Evolutionary conservation across 176 grass and related monocot genomes (phyloP).

Genomic region (Puya raimondii): DNA sequence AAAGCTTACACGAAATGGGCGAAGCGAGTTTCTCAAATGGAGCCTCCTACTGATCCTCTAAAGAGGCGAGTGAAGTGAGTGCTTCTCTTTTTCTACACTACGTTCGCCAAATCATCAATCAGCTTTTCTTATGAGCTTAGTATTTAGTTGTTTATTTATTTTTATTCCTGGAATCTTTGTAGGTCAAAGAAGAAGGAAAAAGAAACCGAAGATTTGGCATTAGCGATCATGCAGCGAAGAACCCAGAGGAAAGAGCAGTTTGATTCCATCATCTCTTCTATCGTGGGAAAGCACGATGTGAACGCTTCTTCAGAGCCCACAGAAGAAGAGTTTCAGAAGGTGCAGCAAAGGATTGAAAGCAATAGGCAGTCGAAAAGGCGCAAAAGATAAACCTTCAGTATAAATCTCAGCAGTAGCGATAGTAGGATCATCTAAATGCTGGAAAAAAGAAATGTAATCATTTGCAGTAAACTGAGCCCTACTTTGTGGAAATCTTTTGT

Average conservation of each 20-base stretch:
- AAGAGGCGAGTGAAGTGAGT: slow-evolving; percentile 71
- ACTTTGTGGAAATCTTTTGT: no score
- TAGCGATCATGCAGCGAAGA: slow-evolving; percentile 53
- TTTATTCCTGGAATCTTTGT: neutral
- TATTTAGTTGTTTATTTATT: neutral
- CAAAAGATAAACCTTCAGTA: slow-evolving; percentile 16
- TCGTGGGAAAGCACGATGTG: slow-evolving; percentile 60
- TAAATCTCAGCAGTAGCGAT: no score
- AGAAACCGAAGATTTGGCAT: slow-evolving; percentile 45
- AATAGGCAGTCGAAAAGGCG: slow-evolving; percentile 23
- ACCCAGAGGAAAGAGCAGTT: slow-evolving; percentile 56
- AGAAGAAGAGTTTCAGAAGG: slow-evolving; percentile 73
- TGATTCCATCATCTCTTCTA: slow-evolving; percentile 67
- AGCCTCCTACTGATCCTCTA: slow-evolving; percentile 79
- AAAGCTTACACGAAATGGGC: slow-evolving; percentile 76
- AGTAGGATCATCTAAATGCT: no score
- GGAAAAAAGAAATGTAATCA: no score
- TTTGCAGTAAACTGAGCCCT: no score
- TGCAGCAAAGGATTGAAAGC: slow-evolving; percentile 54
- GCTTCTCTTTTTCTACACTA: neutral
- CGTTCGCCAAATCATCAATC: neutral
- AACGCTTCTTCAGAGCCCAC: slow-evolving; percentile 48
- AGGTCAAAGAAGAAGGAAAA: slow-evolving; percentile 52
- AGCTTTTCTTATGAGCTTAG: neutral
- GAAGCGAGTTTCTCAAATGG: slow-evolving; percentile 68